These are phyloP conservation scores for Picea glauca DNA, from an alignment of 75 land plant genomes.

Conservation along the genomic window DNA sequence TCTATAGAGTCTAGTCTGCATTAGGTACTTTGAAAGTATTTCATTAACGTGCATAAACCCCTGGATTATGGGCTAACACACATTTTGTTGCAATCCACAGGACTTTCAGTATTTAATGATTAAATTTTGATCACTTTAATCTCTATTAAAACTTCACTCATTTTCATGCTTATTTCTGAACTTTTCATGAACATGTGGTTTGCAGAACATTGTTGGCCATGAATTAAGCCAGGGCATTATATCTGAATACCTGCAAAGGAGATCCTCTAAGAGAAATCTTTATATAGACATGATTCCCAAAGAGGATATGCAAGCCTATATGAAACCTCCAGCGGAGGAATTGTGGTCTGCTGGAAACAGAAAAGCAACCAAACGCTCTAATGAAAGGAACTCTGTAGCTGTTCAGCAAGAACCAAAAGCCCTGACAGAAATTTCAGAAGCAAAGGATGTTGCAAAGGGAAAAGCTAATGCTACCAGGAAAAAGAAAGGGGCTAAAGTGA, in stretches of 20 bases:
- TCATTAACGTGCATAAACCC: too few relatives aligned
- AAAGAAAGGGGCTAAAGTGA: slow-evolving; percentile 61
- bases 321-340: slow-evolving; percentile 68
- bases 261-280: slow-evolving; percentile 18
- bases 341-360: slow-evolving; percentile 36
- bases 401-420: slow-evolving; percentile 13
- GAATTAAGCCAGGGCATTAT: slow-evolving; percentile 55
- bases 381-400: slow-evolving; percentile 15
- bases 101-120: not conserved
- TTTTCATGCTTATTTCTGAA: not conserved
- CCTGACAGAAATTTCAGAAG: slow-evolving; percentile 16
- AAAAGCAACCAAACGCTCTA: slow-evolving; percentile 33
- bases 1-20: too few relatives aligned
- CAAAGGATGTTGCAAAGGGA: slow-evolving; percentile 21
- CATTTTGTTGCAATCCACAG: too few relatives aligned
- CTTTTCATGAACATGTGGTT: slow-evolving; percentile 4
- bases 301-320: slow-evolving; percentile 53
- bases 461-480: slow-evolving; percentile 36
- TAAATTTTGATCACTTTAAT: not conserved
- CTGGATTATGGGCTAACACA: too few relatives aligned
- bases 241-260: slow-evolving; percentile 57
- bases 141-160: not conserved
- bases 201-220: slow-evolving; percentile 85
- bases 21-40: too few relatives aligned
- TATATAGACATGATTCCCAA: slow-evolving; percentile 24